Conservation (phyloP, 345 rosid genomes). For the sweet orange (Citrus sinensis) region DNA sequence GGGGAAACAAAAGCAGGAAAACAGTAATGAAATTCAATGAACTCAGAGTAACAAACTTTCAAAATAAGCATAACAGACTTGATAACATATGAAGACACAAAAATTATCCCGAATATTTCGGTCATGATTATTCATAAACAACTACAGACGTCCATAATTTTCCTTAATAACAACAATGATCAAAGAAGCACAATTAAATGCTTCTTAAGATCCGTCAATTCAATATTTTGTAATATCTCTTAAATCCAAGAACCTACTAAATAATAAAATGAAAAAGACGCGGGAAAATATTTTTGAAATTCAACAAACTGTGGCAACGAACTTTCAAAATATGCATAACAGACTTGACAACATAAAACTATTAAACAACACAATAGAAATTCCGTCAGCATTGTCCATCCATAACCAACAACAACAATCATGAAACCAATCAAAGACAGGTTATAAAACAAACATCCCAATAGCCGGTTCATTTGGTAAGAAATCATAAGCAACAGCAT, state of each 20-base stretch:
- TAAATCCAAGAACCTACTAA: conserved; percentile 7
- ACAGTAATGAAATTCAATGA: background rate
- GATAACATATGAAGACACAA: background rate
- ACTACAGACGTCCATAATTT: background rate
- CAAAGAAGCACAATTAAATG: background rate
- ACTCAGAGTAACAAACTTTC: conserved; percentile 10
- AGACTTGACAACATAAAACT: background rate
- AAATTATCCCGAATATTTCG: background rate
- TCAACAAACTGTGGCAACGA: conserved; percentile 12
- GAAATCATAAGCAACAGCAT: background rate
- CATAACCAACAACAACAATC: conserved; percentile 5
- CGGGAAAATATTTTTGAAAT: background rate
- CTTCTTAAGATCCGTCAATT: conserved; percentile 6
- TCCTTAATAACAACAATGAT: background rate
- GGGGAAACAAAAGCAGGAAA: background rate
- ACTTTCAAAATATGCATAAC: conserved; percentile 13
- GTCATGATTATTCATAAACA: background rate
- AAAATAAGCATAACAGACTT: conserved; percentile 5
- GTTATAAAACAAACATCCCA: conserved; percentile 3
- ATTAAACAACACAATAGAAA: background rate
- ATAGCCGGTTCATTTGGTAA: background rate
- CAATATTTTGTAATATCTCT: background rate
- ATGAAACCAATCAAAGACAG: background rate
- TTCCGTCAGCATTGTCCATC: background rate
- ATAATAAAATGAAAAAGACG: background rate